A percentile compares a stretch with the other conserved stretches of the same genome.
phyloP scores from a whole-genome alignment of 208 protist species.

The Leishmania martiniquensis region DNA sequence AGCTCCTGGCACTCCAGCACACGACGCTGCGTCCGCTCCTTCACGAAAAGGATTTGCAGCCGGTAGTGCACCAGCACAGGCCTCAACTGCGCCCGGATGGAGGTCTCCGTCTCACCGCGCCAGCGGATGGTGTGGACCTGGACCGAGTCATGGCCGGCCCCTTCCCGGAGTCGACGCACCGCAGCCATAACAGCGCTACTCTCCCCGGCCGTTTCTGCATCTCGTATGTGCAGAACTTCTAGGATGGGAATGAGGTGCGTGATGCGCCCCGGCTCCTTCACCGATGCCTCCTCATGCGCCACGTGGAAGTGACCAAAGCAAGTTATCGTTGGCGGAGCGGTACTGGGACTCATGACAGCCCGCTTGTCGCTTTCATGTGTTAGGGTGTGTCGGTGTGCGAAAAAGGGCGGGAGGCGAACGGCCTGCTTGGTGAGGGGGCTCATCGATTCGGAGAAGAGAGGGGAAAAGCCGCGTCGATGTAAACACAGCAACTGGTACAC shows the following conservation, averaged over 20 bases:
- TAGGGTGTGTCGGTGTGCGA: no score
- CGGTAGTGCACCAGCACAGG: slow-evolving; percentile 57
- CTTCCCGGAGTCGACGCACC: slow-evolving; percentile 26
- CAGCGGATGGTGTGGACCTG: slow-evolving; percentile 39
- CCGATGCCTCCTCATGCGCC: slow-evolving; percentile 3
- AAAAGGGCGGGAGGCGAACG: no score
- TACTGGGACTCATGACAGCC: slow-evolving; percentile 10
- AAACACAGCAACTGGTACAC: neutral
- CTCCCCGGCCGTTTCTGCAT: neutral
- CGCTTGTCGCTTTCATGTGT: neutral
- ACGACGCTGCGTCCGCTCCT: slow-evolving; percentile 49
- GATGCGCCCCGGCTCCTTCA: slow-evolving; percentile 20
- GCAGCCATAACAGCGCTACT: slow-evolving; percentile 17
- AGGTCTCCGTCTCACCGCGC: slow-evolving; percentile 35
- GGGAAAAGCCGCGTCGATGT: no score
- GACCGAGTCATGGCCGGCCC: slow-evolving; percentile 19
- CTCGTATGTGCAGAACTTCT: neutral
- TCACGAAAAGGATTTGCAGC: slow-evolving; percentile 48
- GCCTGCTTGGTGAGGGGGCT: no score
- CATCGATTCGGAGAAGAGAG: no score
- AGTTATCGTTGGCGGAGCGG: slow-evolving; percentile 15
- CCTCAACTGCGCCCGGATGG: slow-evolving; percentile 37
- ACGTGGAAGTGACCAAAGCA: slow-evolving; percentile 30
- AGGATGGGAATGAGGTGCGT: slow-evolving; percentile 45
- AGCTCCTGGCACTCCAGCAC: slow-evolving; percentile 47